Evolutionary conservation across 257 asterid genomes (phyloP), one percentile per base, ranked within the genome.

Genomic region (Primulina eburnea): DNA sequence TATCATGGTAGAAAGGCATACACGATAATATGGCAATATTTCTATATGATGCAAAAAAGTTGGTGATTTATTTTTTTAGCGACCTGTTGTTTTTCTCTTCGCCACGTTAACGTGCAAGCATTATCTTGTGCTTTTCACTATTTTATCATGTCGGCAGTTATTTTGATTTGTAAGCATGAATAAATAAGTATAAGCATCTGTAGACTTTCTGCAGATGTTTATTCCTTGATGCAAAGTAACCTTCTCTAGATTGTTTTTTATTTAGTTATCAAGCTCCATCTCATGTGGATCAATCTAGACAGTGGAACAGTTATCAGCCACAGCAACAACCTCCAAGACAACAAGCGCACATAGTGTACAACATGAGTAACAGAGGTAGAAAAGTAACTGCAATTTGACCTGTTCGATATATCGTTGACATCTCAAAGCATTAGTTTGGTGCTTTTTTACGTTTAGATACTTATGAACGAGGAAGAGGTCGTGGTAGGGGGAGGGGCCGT

Each of bases 401-500:
- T 71, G 9, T 17, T 50, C 33, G 56, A 21, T 40, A 7, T 58
- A 62, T 52, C 8, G 7, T 67, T 64, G 74, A 26, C 37, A 0
- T 60, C 14, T 50, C 4, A 59, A 8, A 30, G 43, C 63, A 62
- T 26, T 71, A 35, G 55, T 30, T n/a, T 53, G 11, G 35, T 66
- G 20, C n/a, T 35, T 10, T 57, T 64, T 71, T 60, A 57, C 58
- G 9, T 62, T 76, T 72, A 93, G 98, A 87, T 79, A 66, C 88
- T 58, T 89, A 90, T 82, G 96, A 84, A 62, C 86, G 89, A 71
- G 96, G 96, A 59, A 78, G 95, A 50, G 96, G 92, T 77, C 90
- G 94, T 82, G 97, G 96, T 65, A 83, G 95, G 77, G 98, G 93
- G 37, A 87, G 97, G 74, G 98, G 95, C 6, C 84, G 87, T 57